Evolutionary conservation across 148 eudicot species (phyloP), one percentile per base, ranked within the genome.

Genomic region (Persicaria maculosa): DNA sequence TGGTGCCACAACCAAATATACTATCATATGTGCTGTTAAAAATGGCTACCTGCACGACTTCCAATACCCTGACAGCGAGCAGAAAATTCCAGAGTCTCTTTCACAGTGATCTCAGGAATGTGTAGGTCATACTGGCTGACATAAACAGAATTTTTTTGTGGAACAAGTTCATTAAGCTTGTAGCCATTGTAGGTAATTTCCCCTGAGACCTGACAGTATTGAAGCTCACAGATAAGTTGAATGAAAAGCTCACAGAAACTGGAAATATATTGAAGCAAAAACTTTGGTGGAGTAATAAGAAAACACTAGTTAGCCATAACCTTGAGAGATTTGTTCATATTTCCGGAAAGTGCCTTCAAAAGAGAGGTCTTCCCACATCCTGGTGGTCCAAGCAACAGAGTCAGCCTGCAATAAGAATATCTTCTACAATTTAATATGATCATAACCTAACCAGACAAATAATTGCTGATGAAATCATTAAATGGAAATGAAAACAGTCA

Each of bases 341-440:
- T 89, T 85, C 91, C 93, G 43, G 91, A 84, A 74, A 91, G 90
- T 47, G 93, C 85, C 84, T 83, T 82, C 77, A 91, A 44, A 36
- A 91, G 79, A 74, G 97, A 80, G 75, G 89, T 89, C 82, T 91
- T 91, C 44, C 97, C 97, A 74, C 93, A 84, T 77, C 97, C 91
- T 10, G 93, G 97, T 73, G 97, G 93, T 68, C 97, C 97, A 77
- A 91, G 91, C 50, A 91, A 78, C 52, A 91, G 74, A 57, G 88
- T 86, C 81, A 89, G 84, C 82, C 97, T 91, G 90, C 84, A 83
- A 59, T 52, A 50, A 7, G 36, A 15, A 20, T 7, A 15, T 54
- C 15, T 20, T n/a, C n/a, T n/a, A n/a, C n/a, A n/a, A n/a, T n/a
- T n/a, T n/a, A n/a, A n/a, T n/a, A n/a, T n/a, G n/a, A n/a, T n/a